Evolutionary conservation across 2,329 filamentous ascomycete species (phyloP).

Genomic region (Pyrenophora teres): DNA sequence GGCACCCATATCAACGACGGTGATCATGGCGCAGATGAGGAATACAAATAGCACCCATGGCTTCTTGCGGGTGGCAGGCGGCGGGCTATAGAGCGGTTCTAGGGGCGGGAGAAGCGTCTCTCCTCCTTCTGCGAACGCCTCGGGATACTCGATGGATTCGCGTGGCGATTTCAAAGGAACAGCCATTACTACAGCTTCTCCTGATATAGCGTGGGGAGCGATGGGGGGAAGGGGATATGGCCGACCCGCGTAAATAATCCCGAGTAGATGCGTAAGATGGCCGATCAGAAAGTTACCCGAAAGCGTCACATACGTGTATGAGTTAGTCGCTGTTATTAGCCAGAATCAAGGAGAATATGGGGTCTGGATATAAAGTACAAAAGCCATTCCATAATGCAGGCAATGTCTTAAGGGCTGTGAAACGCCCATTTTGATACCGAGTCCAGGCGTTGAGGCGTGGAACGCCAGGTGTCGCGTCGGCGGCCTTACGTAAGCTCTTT

Average conservation of each 20-base stretch:
- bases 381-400: too few relatives aligned
- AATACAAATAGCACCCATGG: constrained; percentile 39
- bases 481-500: too few relatives aligned
- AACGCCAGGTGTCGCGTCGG: too few relatives aligned
- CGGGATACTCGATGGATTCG: constrained; percentile 13
- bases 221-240: neutral
- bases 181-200: constrained; percentile 12
- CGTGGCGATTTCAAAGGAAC: constrained; percentile 8
- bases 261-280: neutral
- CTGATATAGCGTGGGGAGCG: neutral
- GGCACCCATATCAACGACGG: constrained; percentile 53
- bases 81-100: constrained; percentile 1
- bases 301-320: too few relatives aligned
- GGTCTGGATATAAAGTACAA: too few relatives aligned
- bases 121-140: constrained; percentile 13
- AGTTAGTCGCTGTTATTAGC: too few relatives aligned
- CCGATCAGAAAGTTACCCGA: too few relatives aligned
- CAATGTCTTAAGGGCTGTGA: too few relatives aligned
- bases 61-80: constrained; percentile 24
- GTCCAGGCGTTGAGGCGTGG: too few relatives aligned
- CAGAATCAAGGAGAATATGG: too few relatives aligned
- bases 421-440: too few relatives aligned
- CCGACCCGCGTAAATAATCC: neutral
- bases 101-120: constrained; percentile 24
- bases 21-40: constrained; percentile 50